Evolutionary conservation across 1,284 basidiomycete species (phyloP).

Genomic region (Mycena sp.): DNA sequence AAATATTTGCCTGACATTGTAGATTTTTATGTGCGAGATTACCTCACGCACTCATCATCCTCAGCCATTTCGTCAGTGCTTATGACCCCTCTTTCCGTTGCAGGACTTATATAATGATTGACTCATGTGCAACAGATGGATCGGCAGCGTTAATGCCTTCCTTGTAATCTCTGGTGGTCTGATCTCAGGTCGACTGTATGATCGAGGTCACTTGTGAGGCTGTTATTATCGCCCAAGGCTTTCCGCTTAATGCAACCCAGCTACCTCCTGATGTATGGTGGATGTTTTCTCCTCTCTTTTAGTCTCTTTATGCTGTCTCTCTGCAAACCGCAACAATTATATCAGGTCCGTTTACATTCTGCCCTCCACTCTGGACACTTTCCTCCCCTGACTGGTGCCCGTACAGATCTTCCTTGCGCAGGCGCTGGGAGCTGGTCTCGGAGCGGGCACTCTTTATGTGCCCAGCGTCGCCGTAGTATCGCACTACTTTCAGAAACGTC

Average conservation of each 20-base stretch:
- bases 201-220: conserved; percentile 45
- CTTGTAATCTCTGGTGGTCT: conserved; percentile 47
- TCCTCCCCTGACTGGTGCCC: background rate
- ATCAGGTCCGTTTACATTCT: conserved; percentile 37
- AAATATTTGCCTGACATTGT: background rate
- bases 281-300: conserved; percentile 37
- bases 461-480: conserved; percentile 46
- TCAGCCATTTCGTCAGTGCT: background rate
- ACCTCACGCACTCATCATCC: background rate
- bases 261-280: conserved; percentile 36
- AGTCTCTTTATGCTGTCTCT: conserved; percentile 48
- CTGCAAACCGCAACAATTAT: conserved; percentile 41
- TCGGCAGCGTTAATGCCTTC: conserved; percentile 56
- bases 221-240: too few species aligned
- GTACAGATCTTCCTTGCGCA: conserved; percentile 45
- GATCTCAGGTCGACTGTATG: conserved; percentile 46
- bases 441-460: conserved; percentile 44
- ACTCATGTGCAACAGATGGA: conserved; percentile 47
- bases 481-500: conserved; percentile 44
- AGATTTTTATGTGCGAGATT: conserved; percentile 13
- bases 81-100: too few species aligned
- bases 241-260: too few species aligned
- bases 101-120: too few species aligned
- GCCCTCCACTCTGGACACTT: background rate
- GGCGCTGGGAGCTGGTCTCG: conserved; percentile 46